Evolutionary conservation across 805 yeast species (phyloP).

Genomic region (Candida pseudoglaebosa): DNA sequence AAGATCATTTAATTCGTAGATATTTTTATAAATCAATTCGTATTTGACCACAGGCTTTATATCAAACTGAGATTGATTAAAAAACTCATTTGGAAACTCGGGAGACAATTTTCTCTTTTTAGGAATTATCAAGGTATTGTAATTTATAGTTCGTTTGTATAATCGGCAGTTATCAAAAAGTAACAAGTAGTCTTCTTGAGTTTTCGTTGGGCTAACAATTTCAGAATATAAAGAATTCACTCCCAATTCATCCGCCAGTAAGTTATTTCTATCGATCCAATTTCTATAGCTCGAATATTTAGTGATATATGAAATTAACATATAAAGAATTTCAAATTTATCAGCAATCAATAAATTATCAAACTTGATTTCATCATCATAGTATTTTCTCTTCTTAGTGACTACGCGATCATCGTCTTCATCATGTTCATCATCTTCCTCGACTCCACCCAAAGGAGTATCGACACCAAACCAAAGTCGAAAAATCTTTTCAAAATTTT

Average conservation of each 20-base stretch:
- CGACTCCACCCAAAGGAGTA: constrained; percentile 29
- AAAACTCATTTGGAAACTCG: constrained; percentile 26
- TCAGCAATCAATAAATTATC: constrained; percentile 38
- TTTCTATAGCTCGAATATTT: constrained; percentile 43
- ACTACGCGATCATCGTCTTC: constrained; percentile 12
- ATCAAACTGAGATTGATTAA: constrained; percentile 28
- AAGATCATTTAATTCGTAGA: constrained; percentile 26
- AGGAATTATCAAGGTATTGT: constrained; percentile 28
- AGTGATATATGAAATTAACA: constrained; percentile 41
- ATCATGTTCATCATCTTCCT: constrained; percentile 17
- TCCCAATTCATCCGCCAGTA: constrained; percentile 23
- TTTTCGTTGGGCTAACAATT: constrained; percentile 5
- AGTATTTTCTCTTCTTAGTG: constrained; percentile 11
- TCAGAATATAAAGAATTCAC: constrained; percentile 13
- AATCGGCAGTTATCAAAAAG: constrained; percentile 50
- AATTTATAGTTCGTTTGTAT: constrained; percentile 34
- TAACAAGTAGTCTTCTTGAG: constrained; percentile 32
- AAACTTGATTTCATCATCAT: constrained; percentile 27
- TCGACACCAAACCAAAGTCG: constrained; percentile 31
- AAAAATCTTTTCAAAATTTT: constrained; percentile 30
- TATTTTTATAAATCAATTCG: constrained; percentile 27
- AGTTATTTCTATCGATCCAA: constrained; percentile 39
- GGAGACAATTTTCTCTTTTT: constrained; percentile 33
- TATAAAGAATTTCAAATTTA: constrained; percentile 47
- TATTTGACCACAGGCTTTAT: constrained; percentile 20